phyloP scores from a whole-genome alignment of 2,329 filamentous ascomycete species.

The Arthrobotrys entomopaga region DNA sequence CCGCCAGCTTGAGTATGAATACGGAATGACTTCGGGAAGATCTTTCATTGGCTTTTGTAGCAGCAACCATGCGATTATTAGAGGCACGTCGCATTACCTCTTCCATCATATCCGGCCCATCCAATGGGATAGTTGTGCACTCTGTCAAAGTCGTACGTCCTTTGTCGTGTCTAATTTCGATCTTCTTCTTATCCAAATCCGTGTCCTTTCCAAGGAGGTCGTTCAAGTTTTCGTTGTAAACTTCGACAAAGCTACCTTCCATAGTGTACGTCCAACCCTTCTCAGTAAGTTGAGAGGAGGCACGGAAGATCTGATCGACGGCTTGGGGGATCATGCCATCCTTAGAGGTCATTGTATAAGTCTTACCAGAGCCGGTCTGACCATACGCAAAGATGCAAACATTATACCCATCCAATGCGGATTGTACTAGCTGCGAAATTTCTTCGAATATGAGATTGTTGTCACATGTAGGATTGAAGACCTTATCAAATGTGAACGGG shows the following conservation, averaged over 20 bases:
- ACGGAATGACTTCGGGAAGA: constrained; percentile 95
- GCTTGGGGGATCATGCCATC: constrained; percentile 97
- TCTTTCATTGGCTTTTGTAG: constrained; percentile 96
- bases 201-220: constrained; percentile 81
- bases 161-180: constrained; percentile 89
- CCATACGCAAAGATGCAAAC: constrained; percentile 99
- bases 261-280: constrained; percentile 96
- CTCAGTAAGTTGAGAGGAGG: constrained; percentile 81
- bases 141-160: constrained; percentile 86
- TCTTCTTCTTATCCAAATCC: constrained; percentile 80
- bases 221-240: constrained; percentile 97
- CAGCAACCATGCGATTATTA: constrained; percentile 88
- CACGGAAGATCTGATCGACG: constrained; percentile 91
- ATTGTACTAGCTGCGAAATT: constrained; percentile 96
- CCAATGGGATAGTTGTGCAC: constrained; percentile 78
- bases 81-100: constrained; percentile 81
- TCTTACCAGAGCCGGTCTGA: constrained; percentile 96
- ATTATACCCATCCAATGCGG: constrained; percentile 95
- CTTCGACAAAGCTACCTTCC: constrained; percentile 94
- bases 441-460: constrained; percentile 94
- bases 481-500: constrained; percentile 89
- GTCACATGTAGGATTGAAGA: constrained; percentile 80
- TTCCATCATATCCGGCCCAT: constrained; percentile 82
- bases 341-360: constrained; percentile 88
- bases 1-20: constrained; percentile 81